These are phyloP conservation scores for Trichoderma afroharzianum DNA, from an alignment of 2,329 filamentous ascomycete genomes.

Conservation along the genomic window DNA sequence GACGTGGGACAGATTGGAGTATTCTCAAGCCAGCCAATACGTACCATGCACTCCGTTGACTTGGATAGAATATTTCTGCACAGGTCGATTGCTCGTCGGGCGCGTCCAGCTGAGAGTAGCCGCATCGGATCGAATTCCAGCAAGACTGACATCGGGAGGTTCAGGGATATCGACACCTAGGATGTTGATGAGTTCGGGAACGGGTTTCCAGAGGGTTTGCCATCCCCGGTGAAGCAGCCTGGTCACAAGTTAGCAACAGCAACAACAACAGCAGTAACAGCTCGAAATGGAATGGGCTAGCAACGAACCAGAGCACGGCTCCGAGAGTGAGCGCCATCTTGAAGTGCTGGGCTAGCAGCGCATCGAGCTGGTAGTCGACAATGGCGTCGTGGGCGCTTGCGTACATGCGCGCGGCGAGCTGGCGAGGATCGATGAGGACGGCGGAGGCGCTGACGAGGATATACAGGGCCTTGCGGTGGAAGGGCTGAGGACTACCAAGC, in stretches of 20 bases:
- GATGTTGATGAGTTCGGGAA: conserved; percentile 84
- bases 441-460: conserved; percentile 31
- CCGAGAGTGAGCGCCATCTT: conserved; percentile 54
- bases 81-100: conserved; percentile 60
- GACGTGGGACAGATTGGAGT: background rate
- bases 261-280: background rate
- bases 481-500: conserved; percentile 33
- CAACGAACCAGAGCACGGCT: conserved; percentile 48
- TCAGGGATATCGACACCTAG: conserved; percentile 92
- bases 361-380: conserved; percentile 43
- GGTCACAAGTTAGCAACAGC: background rate
- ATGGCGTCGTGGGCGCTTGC: conserved; percentile 31
- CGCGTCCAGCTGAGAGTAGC: conserved; percentile 89
- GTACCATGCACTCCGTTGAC: conserved; percentile 88
- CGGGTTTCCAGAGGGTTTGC: conserved; percentile 85
- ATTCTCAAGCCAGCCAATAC: conserved; percentile 27
- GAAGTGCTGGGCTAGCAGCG: conserved; percentile 46
- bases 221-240: conserved; percentile 84
- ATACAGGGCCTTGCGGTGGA: conserved; percentile 32
- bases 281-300: background rate
- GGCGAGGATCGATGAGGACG: conserved; percentile 33
- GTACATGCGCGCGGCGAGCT: conserved; percentile 29
- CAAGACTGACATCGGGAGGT: conserved; percentile 82
- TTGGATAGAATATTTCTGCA: conserved; percentile 85
- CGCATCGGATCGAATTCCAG: conserved; percentile 81